phyloP scores from a whole-genome alignment of 1,284 basidiomycete genomes.

The Irpex rosettiformis region DNA sequence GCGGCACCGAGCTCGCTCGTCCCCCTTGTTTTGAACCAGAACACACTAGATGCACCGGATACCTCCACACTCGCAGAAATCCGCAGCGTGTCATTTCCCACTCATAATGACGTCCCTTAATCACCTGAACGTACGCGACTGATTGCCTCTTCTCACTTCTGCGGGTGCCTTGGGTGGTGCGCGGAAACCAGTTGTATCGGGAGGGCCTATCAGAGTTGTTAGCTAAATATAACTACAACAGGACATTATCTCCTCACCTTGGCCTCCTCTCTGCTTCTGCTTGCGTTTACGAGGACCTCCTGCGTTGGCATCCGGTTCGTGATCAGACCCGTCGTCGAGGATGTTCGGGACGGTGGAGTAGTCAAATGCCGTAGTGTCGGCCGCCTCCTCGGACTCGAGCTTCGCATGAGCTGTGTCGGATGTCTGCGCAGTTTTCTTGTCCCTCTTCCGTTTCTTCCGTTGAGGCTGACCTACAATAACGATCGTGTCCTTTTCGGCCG shows the following conservation, averaged over 20 bases:
- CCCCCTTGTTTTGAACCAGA: neutral
- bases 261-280: slow-evolving; percentile 31
- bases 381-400: slow-evolving; percentile 19
- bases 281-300: slow-evolving; percentile 45
- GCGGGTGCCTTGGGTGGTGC: slow-evolving; percentile 65
- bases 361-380: slow-evolving; percentile 49
- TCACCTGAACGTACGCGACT: slow-evolving; percentile 66
- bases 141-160: slow-evolving; percentile 67
- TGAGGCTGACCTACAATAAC: slow-evolving; percentile 65
- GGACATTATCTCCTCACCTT: slow-evolving; percentile 36
- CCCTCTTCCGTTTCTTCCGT: slow-evolving; percentile 60
- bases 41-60: neutral
- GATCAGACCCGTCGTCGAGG: slow-evolving; percentile 61
- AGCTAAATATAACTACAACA: slow-evolving; percentile 1
- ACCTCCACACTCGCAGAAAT: neutral
- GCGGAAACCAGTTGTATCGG: slow-evolving; percentile 58
- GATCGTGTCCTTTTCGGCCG: slow-evolving; percentile 45
- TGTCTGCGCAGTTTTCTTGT: neutral
- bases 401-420: slow-evolving; percentile 25
- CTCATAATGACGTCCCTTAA: neutral
- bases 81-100: neutral
- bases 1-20: neutral
- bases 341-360: slow-evolving; percentile 75
- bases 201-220: slow-evolving; percentile 18
- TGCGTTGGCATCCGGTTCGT: slow-evolving; percentile 33